These are phyloP conservation scores for Bipolaris victoriae DNA, from an alignment of 2,329 filamentous ascomycete genomes.

Conservation along the genomic window DNA sequence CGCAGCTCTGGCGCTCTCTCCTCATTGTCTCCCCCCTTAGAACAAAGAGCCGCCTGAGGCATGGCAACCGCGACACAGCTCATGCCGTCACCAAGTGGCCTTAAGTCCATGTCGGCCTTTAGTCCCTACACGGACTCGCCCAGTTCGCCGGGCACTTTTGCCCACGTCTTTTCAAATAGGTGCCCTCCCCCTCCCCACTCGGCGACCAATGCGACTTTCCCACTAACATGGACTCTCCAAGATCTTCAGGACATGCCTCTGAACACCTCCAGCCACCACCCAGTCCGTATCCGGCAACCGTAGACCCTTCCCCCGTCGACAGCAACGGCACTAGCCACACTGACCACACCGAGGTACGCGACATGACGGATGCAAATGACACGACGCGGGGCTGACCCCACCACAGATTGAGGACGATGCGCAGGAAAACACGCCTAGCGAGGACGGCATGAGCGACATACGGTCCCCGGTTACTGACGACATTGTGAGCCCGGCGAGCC, in stretches of 20 bases:
- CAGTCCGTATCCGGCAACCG: conserved; percentile 65
- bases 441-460: conserved; percentile 49
- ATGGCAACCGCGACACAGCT: conserved; percentile 52
- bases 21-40: conserved; percentile 16
- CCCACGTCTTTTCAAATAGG: conserved; percentile 51
- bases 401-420: conserved; percentile 74
- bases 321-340: conserved; percentile 84
- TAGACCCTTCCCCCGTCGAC: conserved; percentile 83
- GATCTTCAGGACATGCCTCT: conserved; percentile 52
- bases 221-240: conserved; percentile 43
- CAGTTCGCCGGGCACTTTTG: conserved; percentile 55
- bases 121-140: conserved; percentile 60
- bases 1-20: conserved; percentile 24
- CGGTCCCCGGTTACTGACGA: conserved; percentile 46
- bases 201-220: conserved; percentile 2
- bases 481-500: conserved; percentile 44
- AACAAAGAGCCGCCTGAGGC: conserved; percentile 26
- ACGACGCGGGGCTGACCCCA: conserved; percentile 31
- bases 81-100: conserved; percentile 53
- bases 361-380: not conserved
- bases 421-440: conserved; percentile 61
- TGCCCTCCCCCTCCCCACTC: conserved; percentile 29
- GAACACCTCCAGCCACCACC: conserved; percentile 57
- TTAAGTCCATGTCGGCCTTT: conserved; percentile 53
- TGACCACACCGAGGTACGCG: conserved; percentile 70